Conservation (phyloP, 2,329 filamentous ascomycete genomes). For the Fusarium compactum region DNA sequence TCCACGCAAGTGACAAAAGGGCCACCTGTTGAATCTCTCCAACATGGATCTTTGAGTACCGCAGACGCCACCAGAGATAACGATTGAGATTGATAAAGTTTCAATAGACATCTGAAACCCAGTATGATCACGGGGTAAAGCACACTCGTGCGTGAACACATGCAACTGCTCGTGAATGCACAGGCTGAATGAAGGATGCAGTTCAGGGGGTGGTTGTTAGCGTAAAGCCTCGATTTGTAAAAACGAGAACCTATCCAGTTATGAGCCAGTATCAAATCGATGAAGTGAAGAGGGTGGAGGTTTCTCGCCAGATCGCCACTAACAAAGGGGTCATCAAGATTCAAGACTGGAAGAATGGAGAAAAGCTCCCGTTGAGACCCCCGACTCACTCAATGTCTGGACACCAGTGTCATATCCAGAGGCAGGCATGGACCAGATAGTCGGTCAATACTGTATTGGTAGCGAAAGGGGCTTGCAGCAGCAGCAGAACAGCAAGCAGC, state of each 20-base stretch:
- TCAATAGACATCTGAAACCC: neutral
- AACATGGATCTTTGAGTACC: slow-evolving; percentile 12
- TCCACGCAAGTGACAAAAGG: slow-evolving; percentile 18
- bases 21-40: slow-evolving; percentile 24
- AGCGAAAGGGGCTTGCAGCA: slow-evolving; percentile 30
- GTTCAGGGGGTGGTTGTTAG: slow-evolving; percentile 33
- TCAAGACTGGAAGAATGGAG: slow-evolving; percentile 6
- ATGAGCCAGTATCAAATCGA: slow-evolving; percentile 18
- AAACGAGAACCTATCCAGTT: slow-evolving; percentile 9
- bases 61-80: slow-evolving; percentile 17
- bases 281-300: slow-evolving; percentile 14
- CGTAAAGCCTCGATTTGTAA: slow-evolving; percentile 31
- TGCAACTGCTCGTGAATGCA: slow-evolving; percentile 35
- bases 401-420: no score
- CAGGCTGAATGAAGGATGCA: slow-evolving; percentile 31
- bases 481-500: neutral
- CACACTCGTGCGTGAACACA: slow-evolving; percentile 26
- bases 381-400: neutral
- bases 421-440: slow-evolving; percentile 21
- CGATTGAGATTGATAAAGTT: neutral
- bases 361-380: slow-evolving; percentile 3
- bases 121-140: slow-evolving; percentile 4
- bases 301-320: slow-evolving; percentile 16
- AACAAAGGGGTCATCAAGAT: slow-evolving; percentile 16
- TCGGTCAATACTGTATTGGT: slow-evolving; percentile 17